Conservation (phyloP, 164 flowering plant genomes). For the Brasenia schreberi region DNA sequence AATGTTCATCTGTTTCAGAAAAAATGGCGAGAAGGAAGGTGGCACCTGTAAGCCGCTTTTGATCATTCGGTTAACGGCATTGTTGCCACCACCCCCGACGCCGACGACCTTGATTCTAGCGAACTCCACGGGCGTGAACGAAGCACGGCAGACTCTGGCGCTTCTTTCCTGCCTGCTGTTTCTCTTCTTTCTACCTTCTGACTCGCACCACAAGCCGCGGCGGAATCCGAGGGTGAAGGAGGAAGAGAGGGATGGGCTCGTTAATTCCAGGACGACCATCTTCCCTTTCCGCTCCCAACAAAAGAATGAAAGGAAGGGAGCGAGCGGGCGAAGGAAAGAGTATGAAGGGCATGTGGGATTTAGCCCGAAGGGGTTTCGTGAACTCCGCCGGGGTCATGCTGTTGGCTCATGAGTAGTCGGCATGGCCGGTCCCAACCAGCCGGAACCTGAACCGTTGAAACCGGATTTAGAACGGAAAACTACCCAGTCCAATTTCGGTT, state of each 20-base stretch:
- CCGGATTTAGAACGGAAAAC: too few species aligned
- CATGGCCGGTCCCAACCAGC: too few species aligned
- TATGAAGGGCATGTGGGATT: too few species aligned
- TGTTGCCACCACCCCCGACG: conserved; percentile 98
- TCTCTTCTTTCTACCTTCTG: neutral
- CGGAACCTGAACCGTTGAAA: too few species aligned
- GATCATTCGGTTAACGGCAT: conserved; percentile 97
- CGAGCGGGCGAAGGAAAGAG: too few species aligned
- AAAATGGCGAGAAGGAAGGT: conserved; percentile 1
- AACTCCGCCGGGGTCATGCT: too few species aligned
- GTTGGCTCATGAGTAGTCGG: too few species aligned
- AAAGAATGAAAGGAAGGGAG: too few species aligned
- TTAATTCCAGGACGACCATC: neutral
- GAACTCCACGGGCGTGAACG: conserved; percentile 47
- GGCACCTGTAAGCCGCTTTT: conserved; percentile 78
- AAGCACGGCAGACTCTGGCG: conserved; percentile 6
- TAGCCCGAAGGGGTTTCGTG: too few species aligned
- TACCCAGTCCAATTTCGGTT: too few species aligned
- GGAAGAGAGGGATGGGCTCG: neutral
- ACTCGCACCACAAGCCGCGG: neutral
- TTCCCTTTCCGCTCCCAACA: neutral
- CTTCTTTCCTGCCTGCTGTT: conserved; percentile 3
- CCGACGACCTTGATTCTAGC: conserved; percentile 97
- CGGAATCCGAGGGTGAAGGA: neutral
- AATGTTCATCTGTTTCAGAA: neutral